Evolutionary conservation across 345 rosid genomes (phyloP).

Genomic region (Garcia nutans): DNA sequence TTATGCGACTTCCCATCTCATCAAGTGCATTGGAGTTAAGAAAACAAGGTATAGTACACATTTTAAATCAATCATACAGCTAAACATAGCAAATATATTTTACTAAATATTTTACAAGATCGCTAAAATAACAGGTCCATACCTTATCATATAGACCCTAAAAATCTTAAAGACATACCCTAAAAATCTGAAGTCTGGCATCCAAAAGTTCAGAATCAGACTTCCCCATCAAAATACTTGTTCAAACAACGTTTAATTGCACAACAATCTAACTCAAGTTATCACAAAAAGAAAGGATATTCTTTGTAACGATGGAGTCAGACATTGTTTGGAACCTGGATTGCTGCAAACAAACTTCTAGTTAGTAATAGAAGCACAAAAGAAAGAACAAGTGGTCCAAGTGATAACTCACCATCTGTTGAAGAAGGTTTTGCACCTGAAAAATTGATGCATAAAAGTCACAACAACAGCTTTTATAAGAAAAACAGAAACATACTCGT

Average conservation of each 20-base stretch:
- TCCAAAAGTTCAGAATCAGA: not conserved
- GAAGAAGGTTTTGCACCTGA: constrained; percentile 75
- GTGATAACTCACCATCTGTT: constrained; percentile 60
- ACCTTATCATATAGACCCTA: not conserved
- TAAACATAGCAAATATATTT: constrained; percentile 5
- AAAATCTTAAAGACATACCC: not conserved
- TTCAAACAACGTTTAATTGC: not conserved
- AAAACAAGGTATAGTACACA: constrained; percentile 25
- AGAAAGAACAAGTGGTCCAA: constrained; percentile 19
- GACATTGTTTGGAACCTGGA: constrained; percentile 90
- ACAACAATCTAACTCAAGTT: not conserved
- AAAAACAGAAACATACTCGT: not conserved
- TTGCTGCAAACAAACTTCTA: constrained; percentile 58
- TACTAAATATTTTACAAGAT: not conserved
- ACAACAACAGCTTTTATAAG: not conserved
- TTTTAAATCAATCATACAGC: not conserved
- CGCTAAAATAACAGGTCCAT: not conserved
- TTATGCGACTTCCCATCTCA: constrained; percentile 82
- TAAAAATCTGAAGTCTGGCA: not conserved
- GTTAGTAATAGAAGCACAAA: constrained; percentile 15
- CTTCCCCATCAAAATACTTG: not conserved
- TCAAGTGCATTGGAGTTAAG: constrained; percentile 71
- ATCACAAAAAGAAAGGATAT: constrained; percentile 47
- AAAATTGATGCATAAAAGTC: constrained; percentile 10
- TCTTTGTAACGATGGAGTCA: constrained; percentile 74